Base-by-base conservation (phyloP, 768 basidiomycete species). In the Podaxis sp. region DNA sequence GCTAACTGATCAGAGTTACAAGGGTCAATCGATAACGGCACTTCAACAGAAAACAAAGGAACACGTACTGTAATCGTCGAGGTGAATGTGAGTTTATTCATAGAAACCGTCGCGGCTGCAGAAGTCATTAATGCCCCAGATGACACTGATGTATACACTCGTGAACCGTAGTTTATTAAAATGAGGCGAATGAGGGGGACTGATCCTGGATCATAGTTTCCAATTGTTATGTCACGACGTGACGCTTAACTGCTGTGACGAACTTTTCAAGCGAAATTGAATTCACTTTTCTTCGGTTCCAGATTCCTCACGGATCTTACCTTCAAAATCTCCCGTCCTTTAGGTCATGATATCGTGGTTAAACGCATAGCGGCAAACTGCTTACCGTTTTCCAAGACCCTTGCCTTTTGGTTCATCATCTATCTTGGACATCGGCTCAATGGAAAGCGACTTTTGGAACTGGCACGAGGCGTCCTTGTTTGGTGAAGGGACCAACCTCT, bases 1-100 rank as follows among this genome's bases (percentile, higher is more conserved):
- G 76, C 74, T 61, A 86, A 75, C 81, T 81, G 64, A 17, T 25
- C 27, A 52, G 13, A 24, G 33, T 46, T 24, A 27, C 29, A 6
- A 43, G 51, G 46, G 29, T 49, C 15, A 58, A 58, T 58, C 57
- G 57, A 58, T 49, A 49, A 58, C 55, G 38, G n/a, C 4, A 19
- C 9, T n/a, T 25, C 41, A 46, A 36, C 4, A 4, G 17, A 8
- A 37, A 12, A 40, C 15, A 11, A 37, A 15, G 25, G 17, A 49
- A 22, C 9, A 49, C 29, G 27, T 37, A 37, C 57, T 22, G n/a
- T 49, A 46, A 49, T 57, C 7, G 40, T 57, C n/a, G 43, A 58
- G 25, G n/a, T 15, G 41, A 58, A 36, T 0, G 57, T 27, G 4
- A 49, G 46, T 49, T 47, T 27, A 36, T 47, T 47, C 6, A 12